Evolutionary conservation across 1,139 yeast species (phyloP), one percentile per base, ranked within the genome.

Genomic region (Saccharomyces hybrid): DNA sequence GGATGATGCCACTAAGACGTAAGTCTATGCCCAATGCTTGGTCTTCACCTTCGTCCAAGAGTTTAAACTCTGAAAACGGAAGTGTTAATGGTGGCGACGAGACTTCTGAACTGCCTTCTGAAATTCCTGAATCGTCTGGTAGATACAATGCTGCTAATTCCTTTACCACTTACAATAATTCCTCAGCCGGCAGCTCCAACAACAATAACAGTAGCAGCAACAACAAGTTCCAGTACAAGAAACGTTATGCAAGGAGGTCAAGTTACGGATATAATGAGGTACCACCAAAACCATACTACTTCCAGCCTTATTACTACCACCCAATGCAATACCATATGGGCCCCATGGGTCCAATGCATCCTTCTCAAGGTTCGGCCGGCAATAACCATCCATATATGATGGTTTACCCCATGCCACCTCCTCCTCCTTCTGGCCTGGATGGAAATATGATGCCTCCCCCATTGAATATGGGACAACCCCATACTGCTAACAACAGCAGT

Each of bases 361-460:
- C 64, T 28, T 54, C 61, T 2, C 63, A 64, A 11, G 59, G 57
- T 7, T 56, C 60, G 7, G 53, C 63, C 6, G 55, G 57, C 11
- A 54, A 56, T 26, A 55, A 54, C 47, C 65, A 61, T 7, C 66
- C 71, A 12, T 65, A 64, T 49, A 62, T 65, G 65, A 65, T 67
- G 68, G 58, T 64, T 47, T 68, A 64, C 53, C 68, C 71, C 24
- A 58, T 67, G 55, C 68, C 69, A 12, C 70, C 70, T 44, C 66
- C 67, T 2, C 60, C 63, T 16, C 60, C 60, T 4, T 50, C 56
- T 12, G 59, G 58, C 3, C 57, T 58, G 11, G 63, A 58, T 16
- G 34, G 34, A 38, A 24, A 31, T 16, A 32, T 51, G 29, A 21
- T 51, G 34, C 53, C 51, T 9, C 51, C 53, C 6, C 51, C 51